Conservation (phyloP, 2,329 filamentous ascomycete genomes). For the Epichloe amarillans region DNA sequence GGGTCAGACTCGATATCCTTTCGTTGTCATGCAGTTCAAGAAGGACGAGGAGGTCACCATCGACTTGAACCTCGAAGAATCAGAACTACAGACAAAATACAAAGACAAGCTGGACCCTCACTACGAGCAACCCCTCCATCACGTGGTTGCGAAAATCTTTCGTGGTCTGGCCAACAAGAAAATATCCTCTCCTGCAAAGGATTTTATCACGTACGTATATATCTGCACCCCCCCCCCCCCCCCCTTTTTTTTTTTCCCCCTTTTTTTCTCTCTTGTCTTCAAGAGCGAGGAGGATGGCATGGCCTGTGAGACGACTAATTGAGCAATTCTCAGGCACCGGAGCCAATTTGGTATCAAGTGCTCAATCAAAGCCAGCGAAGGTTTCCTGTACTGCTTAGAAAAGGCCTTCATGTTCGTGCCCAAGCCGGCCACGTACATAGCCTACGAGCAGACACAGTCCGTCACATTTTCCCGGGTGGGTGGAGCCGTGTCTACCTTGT, state of each 20-base stretch:
- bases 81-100: conserved; percentile 71
- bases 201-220: conserved; percentile 60
- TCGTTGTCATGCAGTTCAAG: conserved; percentile 98
- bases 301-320: background rate
- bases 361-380: conserved; percentile 99
- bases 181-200: conserved; percentile 83
- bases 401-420: conserved; percentile 99
- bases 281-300: background rate
- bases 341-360: conserved; percentile 94
- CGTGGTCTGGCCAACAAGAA: conserved; percentile 89
- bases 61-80: conserved; percentile 90
- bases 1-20: conserved; percentile 94
- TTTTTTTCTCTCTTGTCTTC: background rate
- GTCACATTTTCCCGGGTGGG: conserved; percentile 94
- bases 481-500: conserved; percentile 81
- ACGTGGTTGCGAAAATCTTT: conserved; percentile 93
- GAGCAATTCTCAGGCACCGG: conserved; percentile 49
- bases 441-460: conserved; percentile 81
- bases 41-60: conserved; percentile 94
- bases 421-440: conserved; percentile 94
- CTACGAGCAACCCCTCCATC: conserved; percentile 87
- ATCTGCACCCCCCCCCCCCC: background rate
- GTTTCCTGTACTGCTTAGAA: conserved; percentile 91
- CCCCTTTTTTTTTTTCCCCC: background rate
- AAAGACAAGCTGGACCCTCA: conserved; percentile 77